Base-by-base conservation (phyloP, 129 eudicot species). In the Tagetes patula region DNA sequence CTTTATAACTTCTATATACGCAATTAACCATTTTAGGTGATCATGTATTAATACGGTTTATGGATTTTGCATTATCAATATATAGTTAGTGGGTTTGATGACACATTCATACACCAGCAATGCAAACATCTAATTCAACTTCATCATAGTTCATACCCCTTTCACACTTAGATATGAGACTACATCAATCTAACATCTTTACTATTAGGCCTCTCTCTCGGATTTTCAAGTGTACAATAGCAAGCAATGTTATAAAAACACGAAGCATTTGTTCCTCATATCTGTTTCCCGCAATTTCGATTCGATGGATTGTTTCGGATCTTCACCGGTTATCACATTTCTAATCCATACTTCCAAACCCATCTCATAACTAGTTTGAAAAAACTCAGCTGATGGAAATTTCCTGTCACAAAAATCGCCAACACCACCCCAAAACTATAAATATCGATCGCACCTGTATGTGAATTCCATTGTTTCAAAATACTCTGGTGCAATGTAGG, bases 401-500 rank as follows among this genome's bases (percentile, higher is more conserved):
- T 94, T 33, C 98, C 96, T 75, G 79, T 90, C 79, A 87, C 96
- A 45, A 94, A 49, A 30, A 61, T 84, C 33, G 86, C 96, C n/a
- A 94, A 68, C 40, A 94, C 10, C 66, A 94, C 88, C 37, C 98
- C 98, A 32, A 89, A 85, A 76, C 96, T 93, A 72, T 80, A 93
- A 48, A 93, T 81, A 53, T 93, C 98, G 55, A 53, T 93, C 98
- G 54, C 98, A 87, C 69, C 84, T 93, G 3, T 89, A 95, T 0
- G 96, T 90, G 60, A 93, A 93, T 88, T 90, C 87, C 56, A 82
- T 72, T 5, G 98, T 93, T 66, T 93, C 92, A 68, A 86, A 79
- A 72, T 93, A 93, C 80, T 93, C 96, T 0, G 96, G 98, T 2
- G 98, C 98, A 7, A 93, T 93, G 74, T 93, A 93, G 90, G 74